phyloP scores from a whole-genome alignment of 2,329 filamentous ascomycete species.

The Exutisphaerella laricina region DNA sequence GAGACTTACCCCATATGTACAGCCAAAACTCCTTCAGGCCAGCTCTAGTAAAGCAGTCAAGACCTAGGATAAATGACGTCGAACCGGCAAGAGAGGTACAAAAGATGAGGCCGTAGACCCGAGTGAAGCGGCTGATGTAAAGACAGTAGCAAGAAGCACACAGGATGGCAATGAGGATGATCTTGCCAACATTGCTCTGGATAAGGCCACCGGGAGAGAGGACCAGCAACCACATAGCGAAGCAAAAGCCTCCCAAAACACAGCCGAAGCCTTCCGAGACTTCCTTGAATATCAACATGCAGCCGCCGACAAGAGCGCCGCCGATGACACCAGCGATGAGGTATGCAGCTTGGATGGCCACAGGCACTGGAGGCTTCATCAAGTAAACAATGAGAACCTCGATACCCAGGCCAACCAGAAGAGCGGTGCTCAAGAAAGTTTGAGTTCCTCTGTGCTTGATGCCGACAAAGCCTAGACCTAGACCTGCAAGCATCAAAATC shows the following conservation, averaged over 20 bases:
- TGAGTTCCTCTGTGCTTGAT: conserved; percentile 75
- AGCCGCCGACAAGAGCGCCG: conserved; percentile 65
- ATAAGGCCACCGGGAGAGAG: conserved; percentile 72
- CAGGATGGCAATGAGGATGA: conserved; percentile 70
- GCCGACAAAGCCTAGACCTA: conserved; percentile 66
- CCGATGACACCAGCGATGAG: conserved; percentile 71
- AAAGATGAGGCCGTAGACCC: conserved; percentile 69
- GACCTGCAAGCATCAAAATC: conserved; percentile 68
- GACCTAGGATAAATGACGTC: conserved; percentile 71
- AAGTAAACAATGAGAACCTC: conserved; percentile 81
- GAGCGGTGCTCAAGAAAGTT: conserved; percentile 73
- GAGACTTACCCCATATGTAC: conserved; percentile 68
- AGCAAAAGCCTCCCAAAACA: conserved; percentile 76
- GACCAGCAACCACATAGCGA: conserved; percentile 86
- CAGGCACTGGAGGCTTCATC: conserved; percentile 69
- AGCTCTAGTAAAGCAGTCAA: conserved; percentile 86
- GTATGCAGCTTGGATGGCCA: conserved; percentile 78
- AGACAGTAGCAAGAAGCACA: conserved; percentile 63
- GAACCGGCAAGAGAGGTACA: conserved; percentile 76
- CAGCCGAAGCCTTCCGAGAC: conserved; percentile 80
- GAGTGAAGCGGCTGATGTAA: conserved; percentile 72
- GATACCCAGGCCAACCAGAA: conserved; percentile 65
- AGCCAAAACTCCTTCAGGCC: conserved; percentile 95
- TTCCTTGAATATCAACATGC: conserved; percentile 74
- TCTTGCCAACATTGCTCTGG: conserved; percentile 54